A percentile compares a stretch with the other conserved stretches of the same genome.
Evolutionary conservation across 106 monocot genomes (phyloP).

Genomic region (Phalaenopsis aphrodite): DNA sequence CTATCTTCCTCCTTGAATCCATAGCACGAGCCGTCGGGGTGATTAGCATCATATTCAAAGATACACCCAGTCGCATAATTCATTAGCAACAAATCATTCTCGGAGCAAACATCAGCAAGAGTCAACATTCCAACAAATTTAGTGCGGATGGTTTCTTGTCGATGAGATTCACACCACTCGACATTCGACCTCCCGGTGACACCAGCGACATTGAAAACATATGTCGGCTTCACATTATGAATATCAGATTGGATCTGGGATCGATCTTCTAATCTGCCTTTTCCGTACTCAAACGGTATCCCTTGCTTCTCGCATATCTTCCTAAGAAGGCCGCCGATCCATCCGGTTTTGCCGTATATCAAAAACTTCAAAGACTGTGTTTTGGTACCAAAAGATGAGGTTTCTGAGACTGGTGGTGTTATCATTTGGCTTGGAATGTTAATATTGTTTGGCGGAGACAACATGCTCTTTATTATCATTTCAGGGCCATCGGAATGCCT

Average conservation of each 20-base stretch:
- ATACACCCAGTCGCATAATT: slow-evolving; percentile 61
- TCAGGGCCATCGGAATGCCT: slow-evolving; percentile 16
- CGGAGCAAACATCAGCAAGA: slow-evolving; percentile 44
- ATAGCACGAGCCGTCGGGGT: slow-evolving; percentile 47
- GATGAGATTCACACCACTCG: slow-evolving; percentile 52
- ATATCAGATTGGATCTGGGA: slow-evolving; percentile 33
- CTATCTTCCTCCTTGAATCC: slow-evolving; percentile 54
- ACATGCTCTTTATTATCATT: slow-evolving; percentile 16
- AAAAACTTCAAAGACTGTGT: slow-evolving; percentile 31
- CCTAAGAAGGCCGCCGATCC: slow-evolving; percentile 60
- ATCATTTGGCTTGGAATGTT: not conserved
- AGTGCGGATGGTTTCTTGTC: slow-evolving; percentile 37
- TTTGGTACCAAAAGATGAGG: not conserved
- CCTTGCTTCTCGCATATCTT: slow-evolving; percentile 40
- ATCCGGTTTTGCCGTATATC: slow-evolving; percentile 55
- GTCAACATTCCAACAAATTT: slow-evolving; percentile 46
- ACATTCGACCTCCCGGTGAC: slow-evolving; percentile 55
- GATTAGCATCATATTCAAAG: slow-evolving; percentile 42
- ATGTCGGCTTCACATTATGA: slow-evolving; percentile 40
- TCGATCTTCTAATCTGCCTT: slow-evolving; percentile 37
- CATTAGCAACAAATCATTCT: slow-evolving; percentile 40
- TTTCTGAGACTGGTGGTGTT: slow-evolving; percentile 3
- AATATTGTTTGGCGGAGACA: slow-evolving; percentile 9
- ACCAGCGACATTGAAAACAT: slow-evolving; percentile 59
- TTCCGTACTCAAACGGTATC: slow-evolving; percentile 41